A percentile compares a stretch with the other conserved stretches of the same genome.
Evolutionary conservation across 805 yeast species (phyloP).

Genomic region (Wickerhamia fluorescens): DNA sequence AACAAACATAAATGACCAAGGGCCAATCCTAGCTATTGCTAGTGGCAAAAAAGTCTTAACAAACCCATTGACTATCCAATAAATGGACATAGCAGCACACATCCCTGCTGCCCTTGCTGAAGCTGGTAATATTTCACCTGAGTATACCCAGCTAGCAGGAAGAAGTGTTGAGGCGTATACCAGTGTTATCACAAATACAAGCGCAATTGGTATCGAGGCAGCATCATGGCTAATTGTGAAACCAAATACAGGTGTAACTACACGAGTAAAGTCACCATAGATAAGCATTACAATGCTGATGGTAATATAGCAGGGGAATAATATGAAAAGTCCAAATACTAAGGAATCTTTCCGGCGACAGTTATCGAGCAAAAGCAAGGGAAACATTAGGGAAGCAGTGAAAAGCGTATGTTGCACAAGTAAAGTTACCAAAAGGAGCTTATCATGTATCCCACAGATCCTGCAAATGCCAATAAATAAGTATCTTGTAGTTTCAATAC

Average conservation of each 20-base stretch:
- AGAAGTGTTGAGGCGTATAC: constrained; percentile 40
- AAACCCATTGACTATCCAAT: constrained; percentile 36
- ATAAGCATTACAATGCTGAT: constrained; percentile 30
- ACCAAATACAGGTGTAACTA: constrained; percentile 18
- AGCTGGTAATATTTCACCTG: constrained; percentile 42
- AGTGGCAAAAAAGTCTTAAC: constrained; percentile 37
- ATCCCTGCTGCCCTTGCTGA: constrained; percentile 41
- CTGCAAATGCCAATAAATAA: constrained; percentile 42
- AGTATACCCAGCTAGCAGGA: constrained; percentile 43
- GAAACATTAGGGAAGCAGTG: constrained; percentile 36
- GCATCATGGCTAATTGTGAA: constrained; percentile 31
- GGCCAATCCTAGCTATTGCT: constrained; percentile 24
- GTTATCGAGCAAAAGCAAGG: constrained; percentile 36
- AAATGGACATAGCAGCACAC: constrained; percentile 38
- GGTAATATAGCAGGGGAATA: constrained; percentile 27
- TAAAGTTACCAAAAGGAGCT: constrained; percentile 23
- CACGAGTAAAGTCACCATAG: constrained; percentile 18
- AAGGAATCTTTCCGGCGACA: constrained; percentile 42
- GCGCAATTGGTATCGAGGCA: constrained; percentile 38
- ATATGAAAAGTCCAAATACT: constrained; percentile 34
- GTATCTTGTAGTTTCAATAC: constrained; percentile 37
- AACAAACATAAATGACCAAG: constrained; percentile 35
- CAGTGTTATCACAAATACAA: constrained; percentile 39
- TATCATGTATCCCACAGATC: constrained; percentile 37
- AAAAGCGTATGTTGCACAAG: constrained; percentile 33